These are phyloP conservation scores for Neospermospora avenae DNA, from an alignment of 2,329 filamentous ascomycete species.

Conservation along the genomic window DNA sequence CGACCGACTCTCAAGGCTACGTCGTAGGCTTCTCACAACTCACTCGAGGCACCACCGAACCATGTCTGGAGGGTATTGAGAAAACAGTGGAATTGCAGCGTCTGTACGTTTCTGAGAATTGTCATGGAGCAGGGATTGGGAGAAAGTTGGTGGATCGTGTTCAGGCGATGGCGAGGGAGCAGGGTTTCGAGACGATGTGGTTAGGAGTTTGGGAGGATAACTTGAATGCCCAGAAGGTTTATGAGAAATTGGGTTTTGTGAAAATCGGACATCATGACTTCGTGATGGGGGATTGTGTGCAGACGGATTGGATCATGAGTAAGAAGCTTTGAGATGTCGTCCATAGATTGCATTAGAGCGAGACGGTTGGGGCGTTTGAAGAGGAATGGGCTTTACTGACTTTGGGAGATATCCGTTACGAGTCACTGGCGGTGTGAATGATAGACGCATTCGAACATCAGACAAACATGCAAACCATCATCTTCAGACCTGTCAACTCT, in stretches of 20 bases:
- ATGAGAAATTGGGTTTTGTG: constrained; percentile 41
- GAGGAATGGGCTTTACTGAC: background rate
- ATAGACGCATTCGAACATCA: background rate
- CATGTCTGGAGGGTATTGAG: constrained; percentile 36
- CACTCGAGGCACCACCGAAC: constrained; percentile 38
- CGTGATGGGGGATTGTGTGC: constrained; percentile 39
- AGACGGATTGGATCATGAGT: constrained; percentile 43
- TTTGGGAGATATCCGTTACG: background rate
- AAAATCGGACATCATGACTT: constrained; percentile 43
- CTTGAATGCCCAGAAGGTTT: constrained; percentile 37
- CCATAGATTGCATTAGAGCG: background rate
- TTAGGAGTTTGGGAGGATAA: constrained; percentile 49
- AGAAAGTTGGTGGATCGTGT: constrained; percentile 33
- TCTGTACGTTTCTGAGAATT: constrained; percentile 39
- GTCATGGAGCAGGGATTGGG: constrained; percentile 41
- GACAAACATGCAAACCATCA: background rate
- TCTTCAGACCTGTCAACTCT: background rate
- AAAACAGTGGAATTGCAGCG: constrained; percentile 41
- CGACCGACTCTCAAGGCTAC: constrained; percentile 21
- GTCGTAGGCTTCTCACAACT: constrained; percentile 43
- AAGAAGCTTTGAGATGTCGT: constrained; percentile 33
- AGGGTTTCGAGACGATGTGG: constrained; percentile 41
- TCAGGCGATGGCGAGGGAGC: constrained; percentile 36
- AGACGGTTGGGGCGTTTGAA: background rate
- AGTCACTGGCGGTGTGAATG: background rate